phyloP scores from a whole-genome alignment of 1,284 basidiomycete species.

The Sanghuangporus sanghuang region DNA sequence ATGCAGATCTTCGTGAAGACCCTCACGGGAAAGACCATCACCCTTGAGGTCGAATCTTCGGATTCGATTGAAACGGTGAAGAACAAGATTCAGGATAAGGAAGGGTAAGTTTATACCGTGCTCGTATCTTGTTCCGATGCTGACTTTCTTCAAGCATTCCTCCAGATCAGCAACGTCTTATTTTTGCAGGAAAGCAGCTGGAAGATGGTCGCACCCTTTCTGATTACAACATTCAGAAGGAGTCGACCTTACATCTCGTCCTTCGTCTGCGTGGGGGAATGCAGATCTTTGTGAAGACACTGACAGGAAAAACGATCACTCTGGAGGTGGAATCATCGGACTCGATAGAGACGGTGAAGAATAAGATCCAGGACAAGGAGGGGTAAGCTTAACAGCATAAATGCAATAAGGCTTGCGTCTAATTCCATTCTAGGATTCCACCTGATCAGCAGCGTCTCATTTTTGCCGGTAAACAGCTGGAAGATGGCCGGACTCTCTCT shows the following conservation, averaged over 20 bases:
- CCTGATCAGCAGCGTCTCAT: conserved; percentile 97
- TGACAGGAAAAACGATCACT: conserved; percentile 98
- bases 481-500: conserved; percentile 85
- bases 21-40: conserved; percentile 55
- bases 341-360: conserved; percentile 92
- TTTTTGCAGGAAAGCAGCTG: conserved; percentile 75
- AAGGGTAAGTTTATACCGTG: conserved; percentile 26
- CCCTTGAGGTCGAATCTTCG: conserved; percentile 51
- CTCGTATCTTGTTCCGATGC: conserved; percentile 28
- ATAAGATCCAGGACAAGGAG: conserved; percentile 91
- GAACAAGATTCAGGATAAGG: conserved; percentile 45
- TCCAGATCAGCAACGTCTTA: conserved; percentile 70
- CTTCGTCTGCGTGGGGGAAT: conserved; percentile 49
- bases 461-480: conserved; percentile 98
- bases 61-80: conserved; percentile 54
- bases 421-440: conserved; percentile 56
- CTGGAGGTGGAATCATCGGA: conserved; percentile 96
- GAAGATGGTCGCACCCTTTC: conserved; percentile 64
- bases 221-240: conserved; percentile 68
- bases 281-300: conserved; percentile 95
- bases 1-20: conserved; percentile 47
- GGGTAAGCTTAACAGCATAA: conserved; percentile 45
- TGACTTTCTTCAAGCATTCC: conserved; percentile 37
- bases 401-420: not conserved
- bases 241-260: conserved; percentile 61